phyloP scores from a whole-genome alignment of 768 basidiomycete species.

The Mycena crocata region DNA sequence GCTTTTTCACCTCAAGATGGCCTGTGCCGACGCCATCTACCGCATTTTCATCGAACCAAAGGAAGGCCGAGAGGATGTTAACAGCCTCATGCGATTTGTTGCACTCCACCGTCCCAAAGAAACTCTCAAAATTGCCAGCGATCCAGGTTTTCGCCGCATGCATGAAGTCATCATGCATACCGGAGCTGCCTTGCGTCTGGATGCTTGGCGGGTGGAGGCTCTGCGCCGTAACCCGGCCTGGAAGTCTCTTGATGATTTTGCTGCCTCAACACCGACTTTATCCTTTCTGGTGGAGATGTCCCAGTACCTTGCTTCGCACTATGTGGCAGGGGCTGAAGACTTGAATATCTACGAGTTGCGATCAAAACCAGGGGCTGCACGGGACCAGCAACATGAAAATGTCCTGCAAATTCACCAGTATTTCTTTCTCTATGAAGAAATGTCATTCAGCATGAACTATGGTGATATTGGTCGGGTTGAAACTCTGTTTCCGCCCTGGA shows the following conservation, averaged over 20 bases:
- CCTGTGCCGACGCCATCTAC: slow-evolving; percentile 40
- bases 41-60: slow-evolving; percentile 37
- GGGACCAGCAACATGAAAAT: slow-evolving; percentile 51
- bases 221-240: slow-evolving; percentile 1
- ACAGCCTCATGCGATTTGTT: slow-evolving; percentile 37
- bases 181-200: slow-evolving; percentile 39
- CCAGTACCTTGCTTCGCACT: slow-evolving; percentile 31
- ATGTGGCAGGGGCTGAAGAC: slow-evolving; percentile 29
- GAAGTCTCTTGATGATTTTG: slow-evolving; percentile 42
- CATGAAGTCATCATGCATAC: slow-evolving; percentile 49
- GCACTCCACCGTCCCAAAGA: slow-evolving; percentile 42
- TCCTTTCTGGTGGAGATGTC: slow-evolving; percentile 42
- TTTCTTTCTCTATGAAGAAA: slow-evolving; percentile 54
- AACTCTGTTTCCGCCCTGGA: slow-evolving; percentile 39
- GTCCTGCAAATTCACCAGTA: slow-evolving; percentile 44
- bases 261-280: slow-evolving; percentile 42
- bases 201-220: slow-evolving; percentile 45
- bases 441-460: slow-evolving; percentile 45
- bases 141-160: slow-evolving; percentile 51
- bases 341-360: slow-evolving; percentile 11
- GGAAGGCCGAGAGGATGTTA: slow-evolving; percentile 29
- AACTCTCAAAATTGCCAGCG: slow-evolving; percentile 43
- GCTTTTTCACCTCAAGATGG: slow-evolving; percentile 49
- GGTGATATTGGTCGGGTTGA: slow-evolving; percentile 48
- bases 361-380: neutral